Base-by-base conservation (phyloP, 164 flowering plant genomes). In the Tetracentron sinense region DNA sequence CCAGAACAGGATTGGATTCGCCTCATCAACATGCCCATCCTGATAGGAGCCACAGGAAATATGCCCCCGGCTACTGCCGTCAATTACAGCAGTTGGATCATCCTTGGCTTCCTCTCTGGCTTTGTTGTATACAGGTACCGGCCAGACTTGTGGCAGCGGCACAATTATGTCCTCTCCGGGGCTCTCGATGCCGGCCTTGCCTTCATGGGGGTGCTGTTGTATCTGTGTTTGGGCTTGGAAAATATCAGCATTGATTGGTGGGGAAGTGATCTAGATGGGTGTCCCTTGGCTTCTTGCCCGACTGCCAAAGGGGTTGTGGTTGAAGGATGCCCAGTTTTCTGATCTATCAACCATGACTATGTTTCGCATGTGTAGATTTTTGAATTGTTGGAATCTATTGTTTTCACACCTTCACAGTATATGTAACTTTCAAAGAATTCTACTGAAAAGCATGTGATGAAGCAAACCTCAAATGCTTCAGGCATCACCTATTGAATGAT, bases 61-160 rank as follows among this genome's bases (percentile, higher is more conserved):
- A 83, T 89, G 88, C 92, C 90, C 0, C 96, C 94, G 1, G 96
- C 96, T 0, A 87, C 87, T 21, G 83, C 96, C 0, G 88, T 87
- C 0, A 92, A 92, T 66, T 86, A 73, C 83, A 77, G 77, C 0
- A 81, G 80, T 8, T 92, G 96, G 97, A 62, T 86, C 3, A 3
- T 86, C 15, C 73, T 80, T 0, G 94, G 87, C 3, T 85, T 92
- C 58, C 64, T 86, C 4, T 92, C 88, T 0, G 90, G 91, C 0
- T 86, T 75, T 65, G 77, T 86, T 14, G 72, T 75, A 22, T 89
- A 72, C 42, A 77, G 89, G 71, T 88, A 88, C 61, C 29, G 67
- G 23, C 86, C 77, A 2, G 84, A 85, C 1, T 84, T 82, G 87
- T 89, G 97, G 96, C 64, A 69, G 64, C 59, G 82, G 0, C 78